Evolutionary conservation across 768 basidiomycete species (phyloP), one percentile per base, ranked within the genome.

Genomic region (Tricholoma furcatifolium): DNA sequence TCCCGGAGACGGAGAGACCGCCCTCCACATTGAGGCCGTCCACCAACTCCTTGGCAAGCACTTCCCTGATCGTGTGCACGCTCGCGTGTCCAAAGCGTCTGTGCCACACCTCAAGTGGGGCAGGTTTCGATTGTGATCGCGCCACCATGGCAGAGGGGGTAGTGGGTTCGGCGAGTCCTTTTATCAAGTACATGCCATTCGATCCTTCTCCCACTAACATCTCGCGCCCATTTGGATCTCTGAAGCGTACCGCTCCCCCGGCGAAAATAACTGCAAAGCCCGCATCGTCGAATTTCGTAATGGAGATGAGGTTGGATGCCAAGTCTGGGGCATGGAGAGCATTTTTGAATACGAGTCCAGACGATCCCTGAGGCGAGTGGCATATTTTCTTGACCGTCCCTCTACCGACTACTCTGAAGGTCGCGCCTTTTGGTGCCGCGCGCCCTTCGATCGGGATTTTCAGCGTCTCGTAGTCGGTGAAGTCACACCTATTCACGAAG

Each of bases 71-170:
- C 0, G 50, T 20, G 5, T 53, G 41, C 0, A 54, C 43, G 0
- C 53, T 51, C 0, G 54, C 48, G 45, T 71, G 68, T 0, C 55
- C 58, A 38, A 71, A 51, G 1, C 61, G 41, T 5, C 58, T 41
- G 55, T 71, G 70, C 65, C 64, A 67, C 0, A 51, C 58, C 1
- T 54, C 61, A 41, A 68, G 23, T 43, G 59, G 56, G 0, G 53
- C 51, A 0, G 62, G 62, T 17, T 62, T 55, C 3, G 54, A 47
- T 4, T 60, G 57, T 3, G 62, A 65, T 9, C 45, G 27, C 2
- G 53, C 43, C 4, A 50, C 36, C 6, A 57, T 51, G 5, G 57
- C 59, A 0, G 43, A 34, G 2, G 39, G 40, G 20, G 21, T 6
- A 6, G 14, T n/a, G 2, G n/a, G 21, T 2, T 43, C n/a, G 12